Evolutionary conservation across 768 basidiomycete genomes (phyloP).

Genomic region (Chlorophyllum brunneum): DNA sequence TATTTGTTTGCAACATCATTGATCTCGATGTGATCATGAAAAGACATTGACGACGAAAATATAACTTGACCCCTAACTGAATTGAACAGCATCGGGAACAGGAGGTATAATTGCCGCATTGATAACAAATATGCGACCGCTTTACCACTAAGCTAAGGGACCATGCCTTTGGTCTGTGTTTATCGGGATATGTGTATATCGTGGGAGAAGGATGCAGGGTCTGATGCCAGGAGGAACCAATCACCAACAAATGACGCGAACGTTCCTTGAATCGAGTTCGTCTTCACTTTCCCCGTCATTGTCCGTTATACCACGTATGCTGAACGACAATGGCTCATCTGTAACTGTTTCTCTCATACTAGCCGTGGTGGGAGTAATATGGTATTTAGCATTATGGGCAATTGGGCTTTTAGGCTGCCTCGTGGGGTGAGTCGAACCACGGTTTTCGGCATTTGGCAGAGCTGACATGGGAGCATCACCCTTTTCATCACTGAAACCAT

Average conservation of each 20-base stretch:
- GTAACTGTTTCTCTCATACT: conserved; percentile 13
- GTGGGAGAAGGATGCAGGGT: neutral
- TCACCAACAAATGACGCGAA: neutral
- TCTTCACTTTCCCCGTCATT: neutral
- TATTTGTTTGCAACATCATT: too few relatives aligned
- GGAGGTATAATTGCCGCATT: neutral
- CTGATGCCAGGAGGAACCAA: neutral
- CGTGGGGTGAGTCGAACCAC: conserved; percentile 54
- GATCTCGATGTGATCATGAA: too few relatives aligned
- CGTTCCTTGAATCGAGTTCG: neutral
- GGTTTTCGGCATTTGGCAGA: neutral
- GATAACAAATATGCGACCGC: conserved; percentile 26
- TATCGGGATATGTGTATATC: neutral
- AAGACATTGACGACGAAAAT: too few relatives aligned
- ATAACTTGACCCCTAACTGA: conserved; percentile 29
- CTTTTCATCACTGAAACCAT: neutral
- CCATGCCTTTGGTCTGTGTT: conserved; percentile 1
- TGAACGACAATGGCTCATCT: conserved; percentile 21
- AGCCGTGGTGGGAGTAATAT: conserved; percentile 45
- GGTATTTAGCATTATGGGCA: conserved; percentile 63
- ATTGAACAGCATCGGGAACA: conserved; percentile 32
- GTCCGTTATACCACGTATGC: conserved; percentile 13
- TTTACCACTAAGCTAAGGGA: conserved; percentile 33
- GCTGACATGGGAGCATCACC: neutral
- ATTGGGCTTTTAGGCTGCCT: conserved; percentile 65